phyloP scores from a whole-genome alignment of 192 early-diverging fungal genomes.

The Piromyces sp. region DNA sequence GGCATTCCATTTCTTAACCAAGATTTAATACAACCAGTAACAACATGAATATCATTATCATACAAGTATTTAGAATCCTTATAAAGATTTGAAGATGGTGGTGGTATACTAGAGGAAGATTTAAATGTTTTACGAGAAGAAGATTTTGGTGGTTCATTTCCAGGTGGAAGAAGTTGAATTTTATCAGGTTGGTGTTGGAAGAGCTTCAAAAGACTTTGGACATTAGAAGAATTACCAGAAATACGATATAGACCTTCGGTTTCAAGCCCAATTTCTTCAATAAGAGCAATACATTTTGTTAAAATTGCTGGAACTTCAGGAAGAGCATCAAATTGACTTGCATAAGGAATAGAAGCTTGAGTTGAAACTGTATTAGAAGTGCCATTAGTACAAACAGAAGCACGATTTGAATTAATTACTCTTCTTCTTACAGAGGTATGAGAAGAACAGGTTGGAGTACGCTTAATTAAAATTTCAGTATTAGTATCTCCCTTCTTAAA shows the following conservation, averaged over 20 bases:
- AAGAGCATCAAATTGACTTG: constrained; percentile 4
- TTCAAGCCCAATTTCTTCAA: constrained; percentile 30
- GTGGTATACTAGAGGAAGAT: not conserved
- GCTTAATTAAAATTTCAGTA: not conserved
- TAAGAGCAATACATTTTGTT: constrained; percentile 22
- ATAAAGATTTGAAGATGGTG: not conserved
- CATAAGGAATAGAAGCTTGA: constrained; percentile 6
- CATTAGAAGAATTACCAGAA: constrained; percentile 18
- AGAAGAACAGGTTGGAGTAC: not conserved
- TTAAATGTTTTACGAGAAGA: constrained; percentile 1
- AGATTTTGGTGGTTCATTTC: constrained; percentile 1
- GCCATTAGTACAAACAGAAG: constrained; percentile 6
- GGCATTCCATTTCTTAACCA: constrained; percentile 24
- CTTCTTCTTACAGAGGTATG: constrained; percentile 13
- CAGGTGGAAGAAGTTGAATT: constrained; percentile 17
- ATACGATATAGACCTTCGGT: constrained; percentile 31
- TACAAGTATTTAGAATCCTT: constrained; percentile 11
- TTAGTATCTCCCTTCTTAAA: not conserved
- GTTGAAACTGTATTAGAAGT: constrained; percentile 12
- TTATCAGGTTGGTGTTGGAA: constrained; percentile 16
- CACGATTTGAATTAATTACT: constrained; percentile 11
- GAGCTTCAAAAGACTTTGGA: constrained; percentile 15
- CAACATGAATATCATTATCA: constrained; percentile 36
- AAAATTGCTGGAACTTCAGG: constrained; percentile 20
- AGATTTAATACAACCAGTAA: constrained; percentile 26